Base-by-base conservation (phyloP, 352 stramenopile species). In the Peronospora farinosa region DNA sequence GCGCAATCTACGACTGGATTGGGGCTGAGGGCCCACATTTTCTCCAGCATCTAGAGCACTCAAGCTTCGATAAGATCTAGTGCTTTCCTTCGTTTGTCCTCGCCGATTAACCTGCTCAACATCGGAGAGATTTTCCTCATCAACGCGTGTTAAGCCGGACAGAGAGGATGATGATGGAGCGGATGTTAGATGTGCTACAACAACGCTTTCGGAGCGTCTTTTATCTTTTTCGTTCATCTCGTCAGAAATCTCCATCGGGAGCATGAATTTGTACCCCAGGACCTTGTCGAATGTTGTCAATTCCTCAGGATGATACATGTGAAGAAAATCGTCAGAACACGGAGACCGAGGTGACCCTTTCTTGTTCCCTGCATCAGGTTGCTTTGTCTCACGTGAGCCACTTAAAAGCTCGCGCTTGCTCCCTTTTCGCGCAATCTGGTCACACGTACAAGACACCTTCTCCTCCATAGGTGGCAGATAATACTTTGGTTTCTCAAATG, bases 201-300 rank as follows among this genome's bases (percentile, higher is more conserved):
- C 57, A 7, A 53, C 55, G 31, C 60, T 76, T 25, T 77, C 73
- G 5, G 64, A 74, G 33, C 71, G 51, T 2, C 63, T 56, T 23
- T 86, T 84, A 7, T 80, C 60, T 28, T 74, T 67, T 7, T 73
- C 69, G 16, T 67, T 74, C 10, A 72, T 56, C 28, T 88, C 74
- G 42, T 81, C 76, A 3, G 74, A 84, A 23, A 88, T 74, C 39
- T 88, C 80, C 55, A 92, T 86, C 0, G 80, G 78, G 13, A 71
- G 73, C 83, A 94, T 94, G 49, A 94, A 94, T 60, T 89, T 86
- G 65, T 89, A 88, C 11, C 78, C 79, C 2, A 94, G 68, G 8
- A 84, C 81, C 36, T 91, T 91, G 38, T 90, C 74, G 51, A 94
- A 94, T 9, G 77, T 91, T 13, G 82, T 92, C 15, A 94, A 54